phyloP scores from a whole-genome alignment of 306 rosid species.

The Malus fusca region DNA sequence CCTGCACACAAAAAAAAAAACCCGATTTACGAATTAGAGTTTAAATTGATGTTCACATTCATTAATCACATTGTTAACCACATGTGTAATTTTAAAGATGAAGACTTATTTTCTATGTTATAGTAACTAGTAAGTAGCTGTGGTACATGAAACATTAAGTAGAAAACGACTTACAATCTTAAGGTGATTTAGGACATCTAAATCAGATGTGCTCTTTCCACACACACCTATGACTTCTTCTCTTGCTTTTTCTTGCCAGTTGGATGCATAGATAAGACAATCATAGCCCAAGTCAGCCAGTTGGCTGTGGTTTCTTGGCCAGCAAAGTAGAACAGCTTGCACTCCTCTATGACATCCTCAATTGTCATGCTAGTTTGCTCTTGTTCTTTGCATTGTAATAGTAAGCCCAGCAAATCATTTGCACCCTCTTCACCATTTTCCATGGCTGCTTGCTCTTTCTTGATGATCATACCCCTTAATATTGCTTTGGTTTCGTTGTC shows the following conservation, averaged over 20 bases:
- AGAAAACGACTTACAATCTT: slow-evolving; percentile 17
- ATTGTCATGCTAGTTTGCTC: slow-evolving; percentile 18
- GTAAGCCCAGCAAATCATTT: slow-evolving; percentile 30
- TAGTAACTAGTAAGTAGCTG: not conserved
- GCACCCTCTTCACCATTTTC: slow-evolving; percentile 9
- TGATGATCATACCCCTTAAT: slow-evolving; percentile 18
- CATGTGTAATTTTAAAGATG: no score
- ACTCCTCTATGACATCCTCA: slow-evolving; percentile 47
- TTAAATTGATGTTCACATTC: not conserved
- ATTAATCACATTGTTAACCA: no score
- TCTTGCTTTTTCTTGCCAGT: slow-evolving; percentile 50
- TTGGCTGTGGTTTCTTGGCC: slow-evolving; percentile 44
- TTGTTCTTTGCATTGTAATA: slow-evolving; percentile 20
- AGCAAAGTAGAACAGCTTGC: slow-evolving; percentile 48
- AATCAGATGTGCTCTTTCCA: slow-evolving; percentile 17
- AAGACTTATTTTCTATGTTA: not conserved
- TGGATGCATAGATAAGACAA: slow-evolving; percentile 33
- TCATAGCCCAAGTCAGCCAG: slow-evolving; percentile 40
- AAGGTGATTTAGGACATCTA: slow-evolving; percentile 24
- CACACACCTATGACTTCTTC: slow-evolving; percentile 20
- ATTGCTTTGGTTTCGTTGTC: slow-evolving; percentile 28
- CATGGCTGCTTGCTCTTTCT: slow-evolving; percentile 22
- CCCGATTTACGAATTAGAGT: not conserved
- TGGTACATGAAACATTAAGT: not conserved
- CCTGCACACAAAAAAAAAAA: not conserved